phyloP scores from a whole-genome alignment of 2,329 filamentous ascomycete genomes.

The Huntiella omanensis region DNA sequence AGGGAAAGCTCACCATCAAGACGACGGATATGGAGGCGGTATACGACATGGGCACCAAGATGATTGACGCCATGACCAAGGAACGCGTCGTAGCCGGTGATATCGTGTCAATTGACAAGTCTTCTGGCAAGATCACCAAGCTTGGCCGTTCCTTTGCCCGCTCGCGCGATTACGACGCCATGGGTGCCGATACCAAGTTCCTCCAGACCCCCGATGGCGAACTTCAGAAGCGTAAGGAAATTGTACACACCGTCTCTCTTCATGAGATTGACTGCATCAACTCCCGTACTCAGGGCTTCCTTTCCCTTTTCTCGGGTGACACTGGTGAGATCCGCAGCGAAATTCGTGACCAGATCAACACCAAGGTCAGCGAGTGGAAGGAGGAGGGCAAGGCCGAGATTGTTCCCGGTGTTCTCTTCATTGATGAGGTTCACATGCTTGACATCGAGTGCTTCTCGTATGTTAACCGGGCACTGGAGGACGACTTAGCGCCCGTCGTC shows the following conservation, averaged over 20 bases:
- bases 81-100: constrained; percentile 98
- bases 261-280: constrained; percentile 99
- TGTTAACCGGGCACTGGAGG: constrained; percentile 90
- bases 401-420: constrained; percentile 89
- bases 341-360: constrained; percentile 97
- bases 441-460: constrained; percentile 99
- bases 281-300: constrained; percentile 91
- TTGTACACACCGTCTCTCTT: constrained; percentile 87
- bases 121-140: constrained; percentile 94
- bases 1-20: constrained; percentile 98
- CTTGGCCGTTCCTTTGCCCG: constrained; percentile 86
- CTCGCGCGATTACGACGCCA: constrained; percentile 94
- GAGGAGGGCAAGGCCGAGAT: constrained; percentile 98
- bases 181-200: constrained; percentile 97
- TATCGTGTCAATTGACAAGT: constrained; percentile 97
- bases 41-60: constrained; percentile 98
- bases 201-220: constrained; percentile 95
- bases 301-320: constrained; percentile 92
- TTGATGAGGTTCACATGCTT: constrained; percentile 98
- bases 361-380: constrained; percentile 97
- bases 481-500: constrained; percentile 85
- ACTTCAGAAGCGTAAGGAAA: constrained; percentile 90
- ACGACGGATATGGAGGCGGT: constrained; percentile 99
- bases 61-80: constrained; percentile 99
- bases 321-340: constrained; percentile 96